These are phyloP conservation scores for Bisporella sp. DNA, from an alignment of 2,329 filamentous ascomycete species.

Conservation along the genomic window DNA sequence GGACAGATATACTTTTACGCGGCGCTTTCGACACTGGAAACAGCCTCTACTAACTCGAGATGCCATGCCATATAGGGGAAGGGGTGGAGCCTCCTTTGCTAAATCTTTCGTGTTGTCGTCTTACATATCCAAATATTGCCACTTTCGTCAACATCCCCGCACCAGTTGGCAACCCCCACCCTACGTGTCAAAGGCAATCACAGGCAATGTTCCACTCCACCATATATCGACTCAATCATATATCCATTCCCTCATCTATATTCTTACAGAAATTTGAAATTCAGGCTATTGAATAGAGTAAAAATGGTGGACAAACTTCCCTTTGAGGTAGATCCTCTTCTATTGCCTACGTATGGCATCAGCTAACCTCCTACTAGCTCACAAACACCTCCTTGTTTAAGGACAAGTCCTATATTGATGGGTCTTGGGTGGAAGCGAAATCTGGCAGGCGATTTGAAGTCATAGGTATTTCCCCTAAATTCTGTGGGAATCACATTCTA, in stretches of 20 bases:
- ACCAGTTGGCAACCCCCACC: too few species aligned
- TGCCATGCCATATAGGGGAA: background rate
- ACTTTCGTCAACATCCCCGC: too few species aligned
- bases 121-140: too few species aligned
- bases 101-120: too few species aligned
- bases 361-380: slow-evolving; percentile 31
- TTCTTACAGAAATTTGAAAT: too few species aligned
- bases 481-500: background rate
- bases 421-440: slow-evolving; percentile 48
- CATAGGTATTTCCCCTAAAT: slow-evolving; percentile 31
- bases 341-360: background rate
- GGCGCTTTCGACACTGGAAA: slow-evolving; percentile 26
- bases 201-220: too few species aligned
- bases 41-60: slow-evolving; percentile 24
- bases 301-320: slow-evolving; percentile 12
- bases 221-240: too few species aligned
- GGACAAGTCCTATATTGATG: slow-evolving; percentile 44
- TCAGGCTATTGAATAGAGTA: background rate
- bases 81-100: too few species aligned
- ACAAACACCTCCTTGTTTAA: slow-evolving; percentile 47
- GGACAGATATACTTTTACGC: slow-evolving; percentile 19
- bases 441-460: slow-evolving; percentile 52
- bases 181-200: too few species aligned
- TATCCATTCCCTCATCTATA: too few species aligned
- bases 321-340: slow-evolving; percentile 12